Conservation (phyloP, 441 rosid species). For the Cnidoscolus chayamansa region DNA sequence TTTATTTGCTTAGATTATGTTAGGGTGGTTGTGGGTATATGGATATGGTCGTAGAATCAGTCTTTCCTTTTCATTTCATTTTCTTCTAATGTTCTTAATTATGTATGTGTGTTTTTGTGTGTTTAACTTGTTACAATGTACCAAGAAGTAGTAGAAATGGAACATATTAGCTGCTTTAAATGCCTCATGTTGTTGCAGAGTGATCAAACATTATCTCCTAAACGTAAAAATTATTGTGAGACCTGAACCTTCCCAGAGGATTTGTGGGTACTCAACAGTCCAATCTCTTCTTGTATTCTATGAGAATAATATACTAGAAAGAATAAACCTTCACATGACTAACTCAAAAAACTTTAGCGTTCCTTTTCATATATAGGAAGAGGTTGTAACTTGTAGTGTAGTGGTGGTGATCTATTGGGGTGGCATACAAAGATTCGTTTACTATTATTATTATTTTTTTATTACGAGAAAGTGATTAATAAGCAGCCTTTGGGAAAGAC, state of each 20-base stretch:
- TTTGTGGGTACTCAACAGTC: neutral
- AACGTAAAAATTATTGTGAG: neutral
- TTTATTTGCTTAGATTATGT: neutral
- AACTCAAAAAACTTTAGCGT: constrained; percentile 1
- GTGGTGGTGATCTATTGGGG: constrained; percentile 6
- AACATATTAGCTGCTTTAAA: constrained; percentile 7
- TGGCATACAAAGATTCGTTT: constrained; percentile 35
- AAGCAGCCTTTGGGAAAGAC: constrained; percentile 32
- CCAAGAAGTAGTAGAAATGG: constrained; percentile 19
- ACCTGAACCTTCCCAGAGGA: neutral
- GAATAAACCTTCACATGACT: neutral
- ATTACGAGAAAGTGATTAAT: constrained; percentile 34
- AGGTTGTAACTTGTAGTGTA: constrained; percentile 12
- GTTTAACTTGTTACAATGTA: constrained; percentile 31
- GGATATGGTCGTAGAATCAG: constrained; percentile 34
- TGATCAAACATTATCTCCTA: neutral
- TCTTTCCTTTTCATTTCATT: constrained; percentile 5
- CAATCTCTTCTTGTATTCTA: neutral
- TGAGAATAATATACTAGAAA: neutral
- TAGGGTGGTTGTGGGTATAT: constrained; percentile 40
- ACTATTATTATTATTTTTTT: neutral
- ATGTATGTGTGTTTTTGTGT: constrained; percentile 36
- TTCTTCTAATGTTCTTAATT: constrained; percentile 1
- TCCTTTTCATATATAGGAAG: neutral
- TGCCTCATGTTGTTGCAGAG: constrained; percentile 11